Evolutionary conservation across 2,329 filamentous ascomycete species (phyloP).

Genomic region (Coleophoma crateriformis): DNA sequence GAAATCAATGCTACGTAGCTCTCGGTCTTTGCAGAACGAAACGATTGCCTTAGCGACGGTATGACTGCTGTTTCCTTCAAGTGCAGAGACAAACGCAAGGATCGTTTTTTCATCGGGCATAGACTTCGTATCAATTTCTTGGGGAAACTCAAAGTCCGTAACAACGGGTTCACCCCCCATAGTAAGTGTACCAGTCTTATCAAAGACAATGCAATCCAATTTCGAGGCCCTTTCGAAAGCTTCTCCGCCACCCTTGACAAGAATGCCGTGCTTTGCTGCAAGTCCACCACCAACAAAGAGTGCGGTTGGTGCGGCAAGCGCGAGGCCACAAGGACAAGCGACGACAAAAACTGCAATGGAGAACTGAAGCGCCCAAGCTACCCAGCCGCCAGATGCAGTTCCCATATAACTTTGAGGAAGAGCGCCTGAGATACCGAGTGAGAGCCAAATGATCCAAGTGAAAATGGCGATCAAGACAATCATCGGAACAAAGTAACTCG

Average conservation of each 20-base stretch:
- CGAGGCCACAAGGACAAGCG: slow-evolving; percentile 56
- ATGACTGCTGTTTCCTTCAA: slow-evolving; percentile 71
- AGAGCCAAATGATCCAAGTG: slow-evolving; percentile 70
- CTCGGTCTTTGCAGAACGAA: slow-evolving; percentile 46
- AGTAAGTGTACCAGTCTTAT: slow-evolving; percentile 56
- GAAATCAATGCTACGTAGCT: slow-evolving; percentile 25
- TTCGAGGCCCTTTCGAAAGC: slow-evolving; percentile 52
- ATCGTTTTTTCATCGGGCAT: slow-evolving; percentile 25
- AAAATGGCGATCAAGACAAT: slow-evolving; percentile 63
- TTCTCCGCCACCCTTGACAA: slow-evolving; percentile 54
- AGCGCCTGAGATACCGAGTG: slow-evolving; percentile 51
- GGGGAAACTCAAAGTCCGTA: slow-evolving; percentile 28
- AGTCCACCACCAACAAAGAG: slow-evolving; percentile 53
- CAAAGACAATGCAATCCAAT: slow-evolving; percentile 51
- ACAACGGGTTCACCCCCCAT: slow-evolving; percentile 64
- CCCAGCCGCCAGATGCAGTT: slow-evolving; percentile 54
- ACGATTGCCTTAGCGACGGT: slow-evolving; percentile 69
- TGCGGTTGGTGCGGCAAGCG: slow-evolving; percentile 52
- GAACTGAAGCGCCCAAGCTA: slow-evolving; percentile 73
- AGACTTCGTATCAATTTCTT: neutral
- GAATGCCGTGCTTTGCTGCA: slow-evolving; percentile 49
- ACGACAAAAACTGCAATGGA: slow-evolving; percentile 58
- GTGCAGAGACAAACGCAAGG: slow-evolving; percentile 48
- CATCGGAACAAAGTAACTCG: slow-evolving; percentile 71
- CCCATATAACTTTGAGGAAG: slow-evolving; percentile 54